phyloP scores from a whole-genome alignment of 257 asterid species.

The Leonotis leonurus region DNA sequence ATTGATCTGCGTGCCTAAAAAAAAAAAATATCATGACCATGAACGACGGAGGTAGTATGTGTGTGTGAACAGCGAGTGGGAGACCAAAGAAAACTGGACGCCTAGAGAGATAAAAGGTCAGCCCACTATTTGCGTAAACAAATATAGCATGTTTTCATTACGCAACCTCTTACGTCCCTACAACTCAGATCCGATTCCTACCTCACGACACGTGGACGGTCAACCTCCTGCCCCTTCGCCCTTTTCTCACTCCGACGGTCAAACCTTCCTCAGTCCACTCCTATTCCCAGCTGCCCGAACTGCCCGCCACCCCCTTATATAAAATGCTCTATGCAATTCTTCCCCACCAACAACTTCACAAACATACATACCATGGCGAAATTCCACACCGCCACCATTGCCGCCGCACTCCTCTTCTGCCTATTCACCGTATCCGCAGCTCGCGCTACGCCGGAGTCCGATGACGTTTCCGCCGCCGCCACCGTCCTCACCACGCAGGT shows the following conservation, averaged over 20 bases:
- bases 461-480: constrained; percentile 18
- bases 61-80: background rate
- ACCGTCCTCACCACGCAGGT: constrained; percentile 12
- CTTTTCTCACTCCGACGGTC: background rate
- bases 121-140: background rate
- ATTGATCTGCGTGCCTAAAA: too few species aligned
- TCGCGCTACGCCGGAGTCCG: constrained; percentile 27
- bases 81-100: background rate
- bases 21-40: too few species aligned
- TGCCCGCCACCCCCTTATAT: constrained; percentile 3
- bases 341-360: background rate
- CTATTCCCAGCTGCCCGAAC: constrained; percentile 21
- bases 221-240: constrained; percentile 20
- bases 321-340: background rate
- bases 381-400: constrained; percentile 20
- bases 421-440: constrained; percentile 35
- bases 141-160: background rate
- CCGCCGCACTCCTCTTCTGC: constrained; percentile 38
- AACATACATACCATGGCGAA: constrained; percentile 38
- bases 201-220: constrained; percentile 27
- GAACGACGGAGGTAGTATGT: background rate
- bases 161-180: constrained; percentile 13
- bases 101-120: background rate
- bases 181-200: background rate
- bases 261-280: background rate